These are phyloP conservation scores for Suhomyces emberorum DNA, from an alignment of 805 yeast species.

Conservation along the genomic window DNA sequence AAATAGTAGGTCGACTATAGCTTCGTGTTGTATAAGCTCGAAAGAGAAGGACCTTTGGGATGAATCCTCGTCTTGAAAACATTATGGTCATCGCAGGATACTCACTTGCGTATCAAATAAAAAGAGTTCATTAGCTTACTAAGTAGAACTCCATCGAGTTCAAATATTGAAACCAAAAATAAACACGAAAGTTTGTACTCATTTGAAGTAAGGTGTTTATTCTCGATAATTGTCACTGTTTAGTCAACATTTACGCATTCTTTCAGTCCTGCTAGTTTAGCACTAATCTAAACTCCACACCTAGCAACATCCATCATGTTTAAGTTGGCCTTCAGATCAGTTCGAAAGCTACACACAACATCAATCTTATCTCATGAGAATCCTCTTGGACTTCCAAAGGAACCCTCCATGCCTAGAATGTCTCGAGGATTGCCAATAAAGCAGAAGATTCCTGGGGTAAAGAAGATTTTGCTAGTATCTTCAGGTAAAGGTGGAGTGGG, in stretches of 20 bases:
- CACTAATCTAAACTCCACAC: too few relatives aligned
- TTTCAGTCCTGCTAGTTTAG: too few relatives aligned
- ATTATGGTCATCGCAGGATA: not conserved
- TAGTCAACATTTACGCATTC: too few relatives aligned
- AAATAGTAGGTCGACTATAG: conserved; percentile 61
- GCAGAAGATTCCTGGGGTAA: conserved; percentile 57
- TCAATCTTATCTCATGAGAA: conserved; percentile 27
- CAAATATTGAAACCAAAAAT: too few relatives aligned
- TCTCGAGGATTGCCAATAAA: conserved; percentile 55
- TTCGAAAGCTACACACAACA: conserved; percentile 3
- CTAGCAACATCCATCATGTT: too few relatives aligned
- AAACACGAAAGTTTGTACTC: too few relatives aligned
- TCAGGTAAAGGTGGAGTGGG: conserved; percentile 85
- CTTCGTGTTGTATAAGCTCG: not conserved
- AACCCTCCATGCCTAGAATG: conserved; percentile 37
- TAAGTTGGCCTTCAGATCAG: not conserved
- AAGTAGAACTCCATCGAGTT: too few relatives aligned
- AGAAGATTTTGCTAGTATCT: conserved; percentile 60
- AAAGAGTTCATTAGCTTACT: too few relatives aligned
- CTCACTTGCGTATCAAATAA: too few relatives aligned
- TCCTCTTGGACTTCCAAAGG: conserved; percentile 39
- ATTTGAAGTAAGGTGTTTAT: too few relatives aligned
- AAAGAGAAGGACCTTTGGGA: not conserved
- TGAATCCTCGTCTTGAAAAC: not conserved
- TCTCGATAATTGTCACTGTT: too few relatives aligned